Evolutionary conservation across 129 eudicot genomes (phyloP).

Genomic region (Flaveria sonorensis): DNA sequence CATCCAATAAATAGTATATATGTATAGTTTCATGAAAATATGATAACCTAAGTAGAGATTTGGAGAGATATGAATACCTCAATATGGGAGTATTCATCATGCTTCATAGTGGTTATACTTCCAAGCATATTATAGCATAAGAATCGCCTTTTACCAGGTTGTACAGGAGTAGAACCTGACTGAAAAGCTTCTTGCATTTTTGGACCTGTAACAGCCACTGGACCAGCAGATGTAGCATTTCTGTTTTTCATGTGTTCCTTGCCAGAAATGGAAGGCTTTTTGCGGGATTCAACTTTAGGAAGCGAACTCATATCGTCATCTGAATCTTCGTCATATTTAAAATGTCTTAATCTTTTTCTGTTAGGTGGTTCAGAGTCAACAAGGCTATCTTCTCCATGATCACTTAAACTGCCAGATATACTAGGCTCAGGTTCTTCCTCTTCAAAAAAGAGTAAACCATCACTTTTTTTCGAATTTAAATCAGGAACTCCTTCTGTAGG

Average conservation of each 20-base stretch:
- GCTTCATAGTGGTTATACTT: slow-evolving; percentile 88
- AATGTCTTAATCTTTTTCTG: slow-evolving; percentile 70
- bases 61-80: slow-evolving; percentile 52
- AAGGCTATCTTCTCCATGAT: slow-evolving; percentile 69
- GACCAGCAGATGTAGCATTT: slow-evolving; percentile 35
- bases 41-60: not conserved
- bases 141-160: slow-evolving; percentile 81
- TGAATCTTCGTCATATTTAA: slow-evolving; percentile 49
- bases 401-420: slow-evolving; percentile 81
- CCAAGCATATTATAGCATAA: slow-evolving; percentile 97
- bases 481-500: slow-evolving; percentile 86
- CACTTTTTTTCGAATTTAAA: slow-evolving; percentile 43
- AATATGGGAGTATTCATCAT: slow-evolving; percentile 90
- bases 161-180: slow-evolving; percentile 91
- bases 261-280: slow-evolving; percentile 48
- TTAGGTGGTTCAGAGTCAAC: slow-evolving; percentile 56
- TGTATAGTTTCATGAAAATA: slow-evolving; percentile 3
- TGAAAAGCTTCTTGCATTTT: slow-evolving; percentile 90
- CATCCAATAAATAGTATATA: slow-evolving; percentile 26
- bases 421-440: slow-evolving; percentile 78
- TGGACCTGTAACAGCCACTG: slow-evolving; percentile 29
- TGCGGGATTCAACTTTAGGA: slow-evolving; percentile 54
- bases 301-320: slow-evolving; percentile 52
- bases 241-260: slow-evolving; percentile 41
- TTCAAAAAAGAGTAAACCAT: slow-evolving; percentile 75